Evolutionary conservation across 1,139 yeast genomes (phyloP).

Genomic region (Geotrichum klebahnii): DNA sequence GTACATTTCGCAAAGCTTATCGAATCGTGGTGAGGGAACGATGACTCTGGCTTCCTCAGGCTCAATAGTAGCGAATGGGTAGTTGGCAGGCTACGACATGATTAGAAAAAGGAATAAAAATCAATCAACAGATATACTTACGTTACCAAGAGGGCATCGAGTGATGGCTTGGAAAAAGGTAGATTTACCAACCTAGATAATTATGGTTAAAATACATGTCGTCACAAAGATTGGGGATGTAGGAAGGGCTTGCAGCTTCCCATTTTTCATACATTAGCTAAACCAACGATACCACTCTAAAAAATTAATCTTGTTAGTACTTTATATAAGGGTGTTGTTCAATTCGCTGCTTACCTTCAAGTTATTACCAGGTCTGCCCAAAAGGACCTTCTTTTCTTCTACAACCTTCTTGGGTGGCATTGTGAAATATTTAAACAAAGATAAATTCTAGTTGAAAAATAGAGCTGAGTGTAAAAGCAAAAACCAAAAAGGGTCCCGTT

Average conservation of each 20-base stretch:
- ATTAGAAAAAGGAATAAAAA: not conserved
- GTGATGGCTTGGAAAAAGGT: constrained; percentile 71
- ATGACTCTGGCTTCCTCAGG: constrained; percentile 98
- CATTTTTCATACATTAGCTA: constrained; percentile 56
- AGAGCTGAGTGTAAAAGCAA: too few relatives aligned
- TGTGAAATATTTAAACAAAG: not conserved
- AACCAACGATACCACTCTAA: constrained; percentile 86
- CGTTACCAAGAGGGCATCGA: constrained; percentile 84
- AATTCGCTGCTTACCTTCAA: constrained; percentile 34
- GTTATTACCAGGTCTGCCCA: constrained; percentile 94
- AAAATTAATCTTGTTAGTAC: not conserved
- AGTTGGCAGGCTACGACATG: constrained; percentile 69
- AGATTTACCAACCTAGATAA: constrained; percentile 72
- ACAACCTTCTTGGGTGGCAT: constrained; percentile 96
- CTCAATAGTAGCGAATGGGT: constrained; percentile 97
- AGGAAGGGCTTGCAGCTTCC: not conserved
- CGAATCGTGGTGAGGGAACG: constrained; percentile 91
- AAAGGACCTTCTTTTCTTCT: constrained; percentile 80
- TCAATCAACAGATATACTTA: constrained; percentile 19
- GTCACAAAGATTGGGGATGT: too few relatives aligned
- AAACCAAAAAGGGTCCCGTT: too few relatives aligned
- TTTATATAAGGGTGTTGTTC: not conserved
- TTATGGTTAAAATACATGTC: too few relatives aligned
- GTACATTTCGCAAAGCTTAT: constrained; percentile 64
- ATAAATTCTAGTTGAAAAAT: not conserved